Percentiles rank a stretch among this genome's conserved stretches.
Conservation (phyloP, 805 yeast species). For the Candida jianshihensis region DNA sequence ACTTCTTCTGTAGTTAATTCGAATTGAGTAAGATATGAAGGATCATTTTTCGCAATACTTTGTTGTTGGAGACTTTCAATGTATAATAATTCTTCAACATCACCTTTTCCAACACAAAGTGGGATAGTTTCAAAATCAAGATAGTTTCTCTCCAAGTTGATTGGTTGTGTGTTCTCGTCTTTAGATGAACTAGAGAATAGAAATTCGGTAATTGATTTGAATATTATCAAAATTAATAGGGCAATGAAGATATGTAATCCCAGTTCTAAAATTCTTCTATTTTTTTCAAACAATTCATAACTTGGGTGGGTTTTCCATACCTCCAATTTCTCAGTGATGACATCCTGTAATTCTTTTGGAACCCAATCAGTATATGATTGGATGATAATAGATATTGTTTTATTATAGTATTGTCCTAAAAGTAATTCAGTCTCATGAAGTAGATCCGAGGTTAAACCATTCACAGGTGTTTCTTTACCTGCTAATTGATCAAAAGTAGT, state of each 20-base stretch:
- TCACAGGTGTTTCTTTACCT: no score
- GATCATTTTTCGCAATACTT: background rate
- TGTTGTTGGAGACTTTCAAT: background rate
- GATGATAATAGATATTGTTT: background rate
- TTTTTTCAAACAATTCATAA: background rate
- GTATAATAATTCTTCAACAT: constrained; percentile 3
- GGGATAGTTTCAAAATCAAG: constrained; percentile 4
- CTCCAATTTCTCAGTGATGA: background rate
- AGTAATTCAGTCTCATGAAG: no score
- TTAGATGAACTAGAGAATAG: background rate
- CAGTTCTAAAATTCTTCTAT: background rate
- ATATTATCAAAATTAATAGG: background rate
- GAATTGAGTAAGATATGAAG: background rate
- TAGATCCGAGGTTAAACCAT: no score
- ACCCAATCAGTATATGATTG: background rate
- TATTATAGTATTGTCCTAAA: background rate
- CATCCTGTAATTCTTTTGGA: no score
- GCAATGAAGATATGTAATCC: background rate
- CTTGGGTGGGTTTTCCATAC: background rate
- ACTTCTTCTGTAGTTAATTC: background rate
- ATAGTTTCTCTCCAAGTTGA: background rate
- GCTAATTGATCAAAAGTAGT: no score
- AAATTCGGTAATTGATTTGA: background rate
- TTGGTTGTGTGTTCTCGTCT: background rate
- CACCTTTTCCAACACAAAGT: constrained; percentile 5